Evolutionary conservation across 805 yeast species (phyloP).

Genomic region (Candida ascalaphidarum): DNA sequence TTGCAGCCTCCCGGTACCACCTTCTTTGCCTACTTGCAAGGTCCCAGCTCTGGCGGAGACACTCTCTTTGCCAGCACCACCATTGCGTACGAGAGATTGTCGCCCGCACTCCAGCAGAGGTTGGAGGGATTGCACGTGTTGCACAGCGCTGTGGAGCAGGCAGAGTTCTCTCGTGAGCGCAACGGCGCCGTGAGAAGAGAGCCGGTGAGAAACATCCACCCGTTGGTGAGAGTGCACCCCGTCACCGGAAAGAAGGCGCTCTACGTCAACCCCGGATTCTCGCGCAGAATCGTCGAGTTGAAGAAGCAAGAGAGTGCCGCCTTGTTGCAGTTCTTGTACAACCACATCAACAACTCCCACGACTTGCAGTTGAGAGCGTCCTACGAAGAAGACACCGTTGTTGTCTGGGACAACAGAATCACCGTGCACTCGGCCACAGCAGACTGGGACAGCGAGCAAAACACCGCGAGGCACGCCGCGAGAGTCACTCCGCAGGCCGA

Average conservation of each 20-base stretch:
- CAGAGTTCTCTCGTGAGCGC: conserved; percentile 37
- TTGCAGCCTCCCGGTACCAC: conserved; percentile 68
- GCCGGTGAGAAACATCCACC: conserved; percentile 57
- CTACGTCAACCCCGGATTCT: conserved; percentile 52
- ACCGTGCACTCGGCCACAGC: conserved; percentile 60
- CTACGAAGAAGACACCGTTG: conserved; percentile 67
- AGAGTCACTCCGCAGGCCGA: conserved; percentile 71
- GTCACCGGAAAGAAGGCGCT: conserved; percentile 55
- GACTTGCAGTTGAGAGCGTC: conserved; percentile 63
- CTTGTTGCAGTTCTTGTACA: conserved; percentile 48
- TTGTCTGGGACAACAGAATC: conserved; percentile 74
- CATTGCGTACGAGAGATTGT: conserved; percentile 65
- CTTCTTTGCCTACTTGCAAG: conserved; percentile 54
- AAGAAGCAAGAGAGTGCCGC: conserved; percentile 64
- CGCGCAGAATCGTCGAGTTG: conserved; percentile 61
- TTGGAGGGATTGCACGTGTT: conserved; percentile 55
- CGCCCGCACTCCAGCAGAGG: conserved; percentile 54
- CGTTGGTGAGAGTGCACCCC: conserved; percentile 66
- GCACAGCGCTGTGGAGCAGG: conserved; percentile 69
- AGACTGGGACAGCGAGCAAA: conserved; percentile 67
- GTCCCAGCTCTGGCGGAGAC: conserved; percentile 62
- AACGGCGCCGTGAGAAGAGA: conserved; percentile 66
- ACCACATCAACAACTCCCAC: conserved; percentile 42
- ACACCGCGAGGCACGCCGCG: conserved; percentile 62
- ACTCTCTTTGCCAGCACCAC: conserved; percentile 66